Conservation (phyloP, 2,329 filamentous ascomycete species). For the Phialocephala subalpina region DNA sequence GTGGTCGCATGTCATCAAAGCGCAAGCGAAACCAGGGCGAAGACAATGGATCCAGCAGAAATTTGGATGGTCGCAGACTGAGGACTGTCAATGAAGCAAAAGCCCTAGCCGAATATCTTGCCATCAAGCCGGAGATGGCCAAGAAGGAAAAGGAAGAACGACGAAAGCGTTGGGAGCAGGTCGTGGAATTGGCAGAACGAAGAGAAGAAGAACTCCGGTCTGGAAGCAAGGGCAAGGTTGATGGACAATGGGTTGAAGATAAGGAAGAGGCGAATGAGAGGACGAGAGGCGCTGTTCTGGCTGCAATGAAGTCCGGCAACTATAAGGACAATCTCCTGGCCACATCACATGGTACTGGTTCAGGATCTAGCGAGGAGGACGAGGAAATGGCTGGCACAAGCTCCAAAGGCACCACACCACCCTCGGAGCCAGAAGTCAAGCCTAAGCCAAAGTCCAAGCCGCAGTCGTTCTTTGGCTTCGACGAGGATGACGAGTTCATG, state of each 20-base stretch:
- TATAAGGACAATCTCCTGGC: constrained; percentile 67
- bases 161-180: constrained; percentile 84
- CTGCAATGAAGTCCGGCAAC: constrained; percentile 71
- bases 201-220: constrained; percentile 84
- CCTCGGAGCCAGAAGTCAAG: constrained; percentile 50
- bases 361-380: constrained; percentile 45
- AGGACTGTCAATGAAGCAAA: constrained; percentile 96
- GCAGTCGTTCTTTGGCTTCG: constrained; percentile 76
- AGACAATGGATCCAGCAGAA: constrained; percentile 89
- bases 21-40: constrained; percentile 84
- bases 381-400: constrained; percentile 40
- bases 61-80: constrained; percentile 88
- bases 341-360: constrained; percentile 48
- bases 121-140: constrained; percentile 97
- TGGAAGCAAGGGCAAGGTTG: constrained; percentile 74
- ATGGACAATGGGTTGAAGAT: constrained; percentile 94
- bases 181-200: constrained; percentile 84
- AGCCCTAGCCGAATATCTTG: constrained; percentile 90
- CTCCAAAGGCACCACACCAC: constrained; percentile 56
- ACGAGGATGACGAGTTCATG: constrained; percentile 80
- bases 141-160: constrained; percentile 89
- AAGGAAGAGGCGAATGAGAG: constrained; percentile 90
- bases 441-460: constrained; percentile 40
- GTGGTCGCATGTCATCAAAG: constrained; percentile 96
- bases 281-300: constrained; percentile 78